Conservation (phyloP, 805 yeast species). For the Limtongozyma cylindracea region DNA sequence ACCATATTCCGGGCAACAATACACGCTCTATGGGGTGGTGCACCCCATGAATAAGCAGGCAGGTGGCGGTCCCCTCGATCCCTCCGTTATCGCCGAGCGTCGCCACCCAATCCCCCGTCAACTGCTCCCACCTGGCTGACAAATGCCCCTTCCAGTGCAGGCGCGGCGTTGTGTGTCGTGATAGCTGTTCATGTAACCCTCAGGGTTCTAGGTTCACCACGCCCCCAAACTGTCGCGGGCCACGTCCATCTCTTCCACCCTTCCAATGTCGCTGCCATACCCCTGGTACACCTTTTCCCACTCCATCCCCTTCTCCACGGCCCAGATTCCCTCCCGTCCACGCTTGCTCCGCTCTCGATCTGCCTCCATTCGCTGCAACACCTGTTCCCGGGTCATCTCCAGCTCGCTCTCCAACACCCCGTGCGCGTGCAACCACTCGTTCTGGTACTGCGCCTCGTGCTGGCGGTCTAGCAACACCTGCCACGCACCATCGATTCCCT, state of each 20-base stretch:
- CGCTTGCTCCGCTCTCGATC: slow-evolving; percentile 82
- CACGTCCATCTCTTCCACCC: slow-evolving; percentile 18
- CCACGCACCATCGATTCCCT: slow-evolving; percentile 6
- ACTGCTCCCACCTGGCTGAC: too few relatives aligned
- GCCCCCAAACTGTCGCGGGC: too few relatives aligned
- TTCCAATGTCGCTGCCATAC: slow-evolving; percentile 25
- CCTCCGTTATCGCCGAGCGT: too few relatives aligned
- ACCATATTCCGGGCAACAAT: too few relatives aligned
- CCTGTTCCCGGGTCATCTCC: slow-evolving; percentile 19
- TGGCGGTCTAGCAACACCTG: slow-evolving; percentile 22
- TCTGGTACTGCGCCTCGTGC: slow-evolving; percentile 24
- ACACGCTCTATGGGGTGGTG: too few relatives aligned
- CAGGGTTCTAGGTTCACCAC: too few relatives aligned
- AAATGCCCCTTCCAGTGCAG: too few relatives aligned
- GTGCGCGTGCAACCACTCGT: slow-evolving; percentile 13
- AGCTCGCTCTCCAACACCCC: slow-evolving; percentile 3
- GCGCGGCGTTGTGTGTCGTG: too few relatives aligned
- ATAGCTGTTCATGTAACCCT: too few relatives aligned
- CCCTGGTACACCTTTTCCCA: slow-evolving; percentile 11
- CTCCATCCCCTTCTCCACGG: slow-evolving; percentile 20
- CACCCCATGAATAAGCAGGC: too few relatives aligned
- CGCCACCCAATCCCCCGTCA: too few relatives aligned
- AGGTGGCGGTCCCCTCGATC: too few relatives aligned
- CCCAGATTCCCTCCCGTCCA: slow-evolving; percentile 64
- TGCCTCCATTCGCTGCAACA: slow-evolving; percentile 64